Evolutionary conservation across 192 early-diverging fungal genomes (phyloP).

Genomic region (Entomortierella parvispora): DNA sequence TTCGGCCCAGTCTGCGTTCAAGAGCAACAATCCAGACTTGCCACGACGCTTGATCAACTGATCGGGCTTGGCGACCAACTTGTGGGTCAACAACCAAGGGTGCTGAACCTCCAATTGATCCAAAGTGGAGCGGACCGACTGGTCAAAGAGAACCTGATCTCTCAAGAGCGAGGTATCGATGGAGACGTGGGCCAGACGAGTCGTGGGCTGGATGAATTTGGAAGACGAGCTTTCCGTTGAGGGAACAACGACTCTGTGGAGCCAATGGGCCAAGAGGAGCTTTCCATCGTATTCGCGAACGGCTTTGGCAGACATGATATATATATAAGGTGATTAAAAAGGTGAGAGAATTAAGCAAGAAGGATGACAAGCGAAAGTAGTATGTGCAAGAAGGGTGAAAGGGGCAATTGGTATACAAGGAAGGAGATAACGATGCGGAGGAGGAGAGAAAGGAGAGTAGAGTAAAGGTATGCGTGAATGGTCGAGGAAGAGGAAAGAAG

Average conservation of each 20-base stretch:
- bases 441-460: neutral
- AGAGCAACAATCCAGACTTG: constrained; percentile 92
- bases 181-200: constrained; percentile 82
- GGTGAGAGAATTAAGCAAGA: neutral
- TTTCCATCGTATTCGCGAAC: constrained; percentile 99
- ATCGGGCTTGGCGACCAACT: constrained; percentile 97
- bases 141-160: constrained; percentile 63
- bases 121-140: constrained; percentile 66
- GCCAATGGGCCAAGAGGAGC: constrained; percentile 90
- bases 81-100: constrained; percentile 86
- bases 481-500: neutral
- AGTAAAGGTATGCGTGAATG: constrained; percentile 1
- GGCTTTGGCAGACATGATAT: constrained; percentile 85
- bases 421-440: neutral
- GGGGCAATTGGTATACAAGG: neutral
- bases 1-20: constrained; percentile 90
- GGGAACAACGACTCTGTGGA: constrained; percentile 62
- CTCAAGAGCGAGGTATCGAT: constrained; percentile 71
- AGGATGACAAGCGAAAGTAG: neutral
- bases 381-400: neutral
- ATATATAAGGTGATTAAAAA: too few relatives aligned
- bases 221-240: constrained; percentile 66
- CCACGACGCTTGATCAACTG: constrained; percentile 98
- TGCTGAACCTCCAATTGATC: constrained; percentile 76
- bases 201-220: constrained; percentile 76